Base-by-base conservation (phyloP, 306 rosid genomes). In the Cicer chorassanicum region DNA sequence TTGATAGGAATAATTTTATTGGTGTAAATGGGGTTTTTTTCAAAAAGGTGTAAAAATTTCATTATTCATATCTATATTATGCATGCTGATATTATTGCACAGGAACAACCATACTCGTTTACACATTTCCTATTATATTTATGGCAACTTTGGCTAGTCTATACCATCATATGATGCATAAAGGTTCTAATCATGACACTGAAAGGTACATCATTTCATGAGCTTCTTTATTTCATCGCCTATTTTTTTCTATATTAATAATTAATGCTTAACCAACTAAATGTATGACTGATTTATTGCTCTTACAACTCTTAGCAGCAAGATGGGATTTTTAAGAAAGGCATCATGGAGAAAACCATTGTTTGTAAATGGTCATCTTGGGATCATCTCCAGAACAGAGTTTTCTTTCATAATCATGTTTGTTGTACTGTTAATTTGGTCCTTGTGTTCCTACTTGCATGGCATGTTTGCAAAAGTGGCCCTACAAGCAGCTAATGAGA, bases 301-400 rank as follows among this genome's bases (percentile, higher is more conserved):
- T 81, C 9, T 24, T 45, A 83, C 84, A 6, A n/a, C 29, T 81
- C 7, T 13, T 45, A 81, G 89, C 6, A 45, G 89, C 6, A 45
- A 57, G 76, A 64, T 19, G 72, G 60, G 79, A 38, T 19, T 55
- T 38, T 74, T 45, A 18, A 42, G 61, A 51, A 77, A 77, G 62
- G 74, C 42, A 53, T 77, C 81, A 46, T 82, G 88, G 91, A 85
- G 55, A 68, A 53, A 84, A 73, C 87, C 91, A 13, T 54, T 68
- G 24, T 73, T 85, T n/a, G 82, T 75, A 71, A 74, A 74, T 63
- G 87, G 81, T 7, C 84, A 87, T 63, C 85, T 89, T 77, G 93
- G 93, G 61, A 87, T 85, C 67, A 62, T 84, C 56, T 70, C 91
- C 9, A 65, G 77, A 76, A 68, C 70, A 48, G 91, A 89, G 63